A percentile compares a stretch with the other conserved stretches of the same genome.
Evolutionary conservation across 441 rosid genomes (phyloP).

Genomic region (Pelargonium hybrid): DNA sequence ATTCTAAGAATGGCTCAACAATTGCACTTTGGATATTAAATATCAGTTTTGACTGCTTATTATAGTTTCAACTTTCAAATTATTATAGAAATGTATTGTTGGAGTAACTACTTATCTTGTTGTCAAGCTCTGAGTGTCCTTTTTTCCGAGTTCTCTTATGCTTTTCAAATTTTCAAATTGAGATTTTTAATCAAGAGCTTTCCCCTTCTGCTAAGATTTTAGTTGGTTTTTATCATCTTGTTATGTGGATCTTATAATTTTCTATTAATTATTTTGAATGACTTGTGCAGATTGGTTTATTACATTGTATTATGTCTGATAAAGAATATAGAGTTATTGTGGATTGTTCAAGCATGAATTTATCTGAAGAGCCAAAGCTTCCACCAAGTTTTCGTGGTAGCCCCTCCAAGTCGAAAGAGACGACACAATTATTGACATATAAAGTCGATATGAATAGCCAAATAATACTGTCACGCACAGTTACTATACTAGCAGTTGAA

Average conservation of each 20-base stretch:
- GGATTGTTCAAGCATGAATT: constrained; percentile 60
- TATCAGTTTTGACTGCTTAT: neutral
- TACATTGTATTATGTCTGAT: constrained; percentile 83
- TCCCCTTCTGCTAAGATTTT: neutral
- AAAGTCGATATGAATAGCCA: constrained; percentile 89
- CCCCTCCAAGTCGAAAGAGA: constrained; percentile 60
- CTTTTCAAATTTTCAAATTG: neutral
- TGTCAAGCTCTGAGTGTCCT: neutral
- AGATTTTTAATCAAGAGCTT: neutral
- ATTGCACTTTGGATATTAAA: neutral
- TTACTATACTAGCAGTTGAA: constrained; percentile 84
- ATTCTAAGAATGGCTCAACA: neutral
- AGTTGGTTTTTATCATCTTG: neutral
- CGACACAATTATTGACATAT: constrained; percentile 74
- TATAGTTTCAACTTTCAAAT: neutral
- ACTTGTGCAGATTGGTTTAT: constrained; percentile 67
- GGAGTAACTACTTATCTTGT: neutral
- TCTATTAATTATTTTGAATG: constrained; percentile 18
- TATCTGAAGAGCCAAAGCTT: constrained; percentile 74
- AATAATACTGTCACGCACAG: constrained; percentile 70
- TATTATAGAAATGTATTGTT: neutral
- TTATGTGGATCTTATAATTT: neutral
- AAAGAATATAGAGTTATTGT: constrained; percentile 80
- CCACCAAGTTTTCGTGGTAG: constrained; percentile 91
- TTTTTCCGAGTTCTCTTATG: neutral